Conservation (phyloP, 2,329 filamentous ascomycete species). For the Sporothrix mexicana region DNA sequence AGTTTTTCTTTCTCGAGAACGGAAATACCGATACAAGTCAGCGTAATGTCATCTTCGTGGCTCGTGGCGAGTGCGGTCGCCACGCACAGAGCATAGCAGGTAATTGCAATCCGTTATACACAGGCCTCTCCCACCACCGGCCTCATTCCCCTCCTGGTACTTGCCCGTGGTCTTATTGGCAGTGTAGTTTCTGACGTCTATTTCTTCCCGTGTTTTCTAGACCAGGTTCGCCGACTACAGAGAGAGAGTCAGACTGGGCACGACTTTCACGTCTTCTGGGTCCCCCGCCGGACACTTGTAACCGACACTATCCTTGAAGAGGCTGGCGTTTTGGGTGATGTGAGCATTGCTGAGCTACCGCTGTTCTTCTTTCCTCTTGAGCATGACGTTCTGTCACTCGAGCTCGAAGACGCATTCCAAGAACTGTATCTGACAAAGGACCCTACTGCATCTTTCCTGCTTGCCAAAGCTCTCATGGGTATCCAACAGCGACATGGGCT, state of each 20-base stretch:
- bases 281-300: conserved; percentile 87
- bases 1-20: conserved; percentile 96
- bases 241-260: conserved; percentile 88
- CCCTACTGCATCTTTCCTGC: conserved; percentile 84
- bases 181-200: not conserved
- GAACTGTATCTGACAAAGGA: conserved; percentile 92
- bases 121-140: no score
- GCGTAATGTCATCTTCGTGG: conserved; percentile 92
- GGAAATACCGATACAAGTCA: conserved; percentile 93
- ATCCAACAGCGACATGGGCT: conserved; percentile 91
- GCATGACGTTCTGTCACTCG: conserved; percentile 86
- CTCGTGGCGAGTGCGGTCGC: conserved; percentile 84
- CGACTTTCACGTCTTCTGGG: conserved; percentile 97
- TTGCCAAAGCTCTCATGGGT: conserved; percentile 91
- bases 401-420: conserved; percentile 83
- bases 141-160: no score
- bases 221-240: conserved; percentile 88
- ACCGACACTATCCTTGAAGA: conserved; percentile 92
- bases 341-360: conserved; percentile 84
- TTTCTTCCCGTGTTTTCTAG: conserved; percentile 52
- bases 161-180: not conserved
- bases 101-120: conserved; percentile 49
- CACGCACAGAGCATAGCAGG: conserved; percentile 87
- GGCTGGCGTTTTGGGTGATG: conserved; percentile 89
- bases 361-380: conserved; percentile 91